Conservation (phyloP, 768 basidiomycete species). For the Daedaleopsis sinensis region DNA sequence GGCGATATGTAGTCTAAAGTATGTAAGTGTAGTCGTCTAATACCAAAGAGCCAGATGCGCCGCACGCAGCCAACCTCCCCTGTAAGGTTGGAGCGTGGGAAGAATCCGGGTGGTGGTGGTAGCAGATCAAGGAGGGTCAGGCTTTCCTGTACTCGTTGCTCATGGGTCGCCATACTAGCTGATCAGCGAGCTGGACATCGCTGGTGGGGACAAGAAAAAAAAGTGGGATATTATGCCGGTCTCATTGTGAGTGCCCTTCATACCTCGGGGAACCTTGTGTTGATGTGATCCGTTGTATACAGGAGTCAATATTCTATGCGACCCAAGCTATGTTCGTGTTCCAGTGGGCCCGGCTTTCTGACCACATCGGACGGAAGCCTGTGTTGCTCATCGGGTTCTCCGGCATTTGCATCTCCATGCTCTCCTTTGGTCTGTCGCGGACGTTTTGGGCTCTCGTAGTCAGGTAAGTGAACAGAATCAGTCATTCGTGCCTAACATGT, state of each 20-base stretch:
- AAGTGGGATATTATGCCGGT: constrained; percentile 30
- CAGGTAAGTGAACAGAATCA: no score
- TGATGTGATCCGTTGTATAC: background rate
- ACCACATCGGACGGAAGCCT: constrained; percentile 37
- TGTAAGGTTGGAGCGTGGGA: no score
- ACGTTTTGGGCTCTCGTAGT: constrained; percentile 30
- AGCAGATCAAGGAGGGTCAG: no score
- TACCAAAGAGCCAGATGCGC: no score
- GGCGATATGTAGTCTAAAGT: no score
- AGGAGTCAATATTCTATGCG: constrained; percentile 36
- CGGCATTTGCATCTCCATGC: constrained; percentile 31
- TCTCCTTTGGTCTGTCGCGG: constrained; percentile 35
- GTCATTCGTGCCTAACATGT: no score
- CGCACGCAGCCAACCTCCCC: no score
- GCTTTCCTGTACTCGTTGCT: no score
- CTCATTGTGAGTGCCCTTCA: constrained; percentile 29
- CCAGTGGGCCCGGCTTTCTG: constrained; percentile 36
- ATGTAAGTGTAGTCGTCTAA: no score
- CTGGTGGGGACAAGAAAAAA: constrained; percentile 26
- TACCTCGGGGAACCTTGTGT: background rate
- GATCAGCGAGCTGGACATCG: no score
- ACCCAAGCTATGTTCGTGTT: constrained; percentile 31
- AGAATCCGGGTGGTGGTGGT: no score
- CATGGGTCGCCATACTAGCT: no score
- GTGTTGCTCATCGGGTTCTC: constrained; percentile 32